These are phyloP conservation scores for Raffaelea arxii DNA, from an alignment of 2,329 filamentous ascomycete species.

Conservation along the genomic window DNA sequence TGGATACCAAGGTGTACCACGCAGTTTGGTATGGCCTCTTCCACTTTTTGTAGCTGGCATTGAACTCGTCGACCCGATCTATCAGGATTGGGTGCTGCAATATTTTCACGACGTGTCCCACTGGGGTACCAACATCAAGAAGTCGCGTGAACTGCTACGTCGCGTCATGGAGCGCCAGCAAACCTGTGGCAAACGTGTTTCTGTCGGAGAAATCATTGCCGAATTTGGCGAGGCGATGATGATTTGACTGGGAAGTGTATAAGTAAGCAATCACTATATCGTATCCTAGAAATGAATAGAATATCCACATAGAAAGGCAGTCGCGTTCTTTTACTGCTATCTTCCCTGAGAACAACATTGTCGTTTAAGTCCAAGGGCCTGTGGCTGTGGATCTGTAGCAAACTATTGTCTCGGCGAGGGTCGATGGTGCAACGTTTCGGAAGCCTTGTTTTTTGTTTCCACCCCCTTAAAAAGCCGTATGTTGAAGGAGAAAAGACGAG, in stretches of 20 bases:
- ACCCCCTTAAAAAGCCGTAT: no score
- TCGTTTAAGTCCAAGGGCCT: background rate
- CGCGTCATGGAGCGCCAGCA: conserved; percentile 6
- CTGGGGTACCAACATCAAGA: conserved; percentile 8
- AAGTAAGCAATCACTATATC: no score
- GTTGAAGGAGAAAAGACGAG: no score
- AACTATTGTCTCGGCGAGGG: no score
- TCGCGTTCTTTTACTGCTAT: no score
- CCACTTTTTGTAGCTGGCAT: conserved; percentile 15
- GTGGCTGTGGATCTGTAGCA: no score
- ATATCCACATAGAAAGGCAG: no score
- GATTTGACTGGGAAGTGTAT: background rate
- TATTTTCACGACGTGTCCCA: conserved; percentile 6
- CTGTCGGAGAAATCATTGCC: conserved; percentile 4
- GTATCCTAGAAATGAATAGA: background rate
- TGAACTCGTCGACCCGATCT: conserved; percentile 14
- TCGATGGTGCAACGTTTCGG: no score
- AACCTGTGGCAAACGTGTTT: background rate
- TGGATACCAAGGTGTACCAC: conserved; percentile 2
- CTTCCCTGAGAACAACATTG: background rate
- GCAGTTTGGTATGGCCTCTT: conserved; percentile 13
- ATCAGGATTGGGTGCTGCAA: conserved; percentile 13
- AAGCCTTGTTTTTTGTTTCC: no score
- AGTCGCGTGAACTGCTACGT: conserved; percentile 5
- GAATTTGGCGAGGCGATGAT: conserved; percentile 6